Evolutionary conservation across 2,329 filamentous ascomycete genomes (phyloP).

Genomic region (Cladosporium velox): DNA sequence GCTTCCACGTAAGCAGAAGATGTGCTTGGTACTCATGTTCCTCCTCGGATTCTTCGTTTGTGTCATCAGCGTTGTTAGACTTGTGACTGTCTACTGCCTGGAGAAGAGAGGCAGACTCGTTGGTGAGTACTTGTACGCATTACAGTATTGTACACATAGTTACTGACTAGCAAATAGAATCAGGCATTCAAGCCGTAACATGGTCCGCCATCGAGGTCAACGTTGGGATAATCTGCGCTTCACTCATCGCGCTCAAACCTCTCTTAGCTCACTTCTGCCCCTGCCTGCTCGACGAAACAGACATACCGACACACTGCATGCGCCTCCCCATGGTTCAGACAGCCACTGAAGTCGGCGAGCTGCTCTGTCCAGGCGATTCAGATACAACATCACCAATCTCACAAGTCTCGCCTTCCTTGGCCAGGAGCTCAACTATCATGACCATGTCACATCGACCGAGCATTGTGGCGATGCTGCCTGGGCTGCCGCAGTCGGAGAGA

Average conservation of each 20-base stretch:
- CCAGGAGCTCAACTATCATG: not conserved
- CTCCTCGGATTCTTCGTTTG: conserved; percentile 44
- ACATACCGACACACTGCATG: conserved; percentile 26
- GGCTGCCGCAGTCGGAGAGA: conserved; percentile 7
- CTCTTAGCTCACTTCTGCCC: conserved; percentile 42
- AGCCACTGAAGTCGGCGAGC: not conserved
- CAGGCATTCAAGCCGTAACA: conserved; percentile 43
- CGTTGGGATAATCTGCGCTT: conserved; percentile 48
- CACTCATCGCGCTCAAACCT: conserved; percentile 46
- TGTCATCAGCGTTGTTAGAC: conserved; percentile 30
- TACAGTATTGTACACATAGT: rapidly evolving
- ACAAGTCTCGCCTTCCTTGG: not conserved
- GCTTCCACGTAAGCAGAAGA: conserved; percentile 46
- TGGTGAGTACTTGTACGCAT: not conserved
- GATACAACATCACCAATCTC: not conserved
- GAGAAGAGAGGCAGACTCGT: conserved; percentile 29
- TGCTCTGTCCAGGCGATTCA: not conserved
- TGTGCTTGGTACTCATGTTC: conserved; percentile 47
- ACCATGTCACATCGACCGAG: not conserved
- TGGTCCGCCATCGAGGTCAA: conserved; percentile 48
- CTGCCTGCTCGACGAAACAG: conserved; percentile 31
- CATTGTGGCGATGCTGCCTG: not conserved
- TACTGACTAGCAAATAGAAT: conserved; percentile 28
- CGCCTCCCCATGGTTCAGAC: conserved; percentile 22
- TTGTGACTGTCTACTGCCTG: conserved; percentile 29